phyloP scores from a whole-genome alignment of 2,329 filamentous ascomycete genomes.

The Rhynchosporium secalis region DNA sequence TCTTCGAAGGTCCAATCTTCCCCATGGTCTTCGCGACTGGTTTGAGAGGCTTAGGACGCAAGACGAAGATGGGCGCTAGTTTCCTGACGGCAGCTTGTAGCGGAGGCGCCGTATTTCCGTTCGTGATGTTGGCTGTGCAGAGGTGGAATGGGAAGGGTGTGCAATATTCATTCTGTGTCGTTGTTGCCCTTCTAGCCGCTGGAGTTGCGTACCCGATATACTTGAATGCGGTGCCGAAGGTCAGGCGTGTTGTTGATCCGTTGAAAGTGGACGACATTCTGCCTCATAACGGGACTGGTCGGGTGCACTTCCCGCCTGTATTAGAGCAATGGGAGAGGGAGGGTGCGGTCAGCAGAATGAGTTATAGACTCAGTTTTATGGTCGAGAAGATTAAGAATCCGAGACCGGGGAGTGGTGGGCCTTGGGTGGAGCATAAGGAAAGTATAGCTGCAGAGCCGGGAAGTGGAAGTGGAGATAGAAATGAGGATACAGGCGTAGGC shows the following conservation, averaged over 20 bases:
- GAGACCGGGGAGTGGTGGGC: slow-evolving; percentile 17
- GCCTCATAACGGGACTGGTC: background rate
- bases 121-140: slow-evolving; percentile 35
- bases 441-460: background rate
- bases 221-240: slow-evolving; percentile 30
- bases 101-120: slow-evolving; percentile 37
- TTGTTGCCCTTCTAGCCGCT: slow-evolving; percentile 33
- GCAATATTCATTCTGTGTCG: slow-evolving; percentile 34
- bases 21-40: slow-evolving; percentile 79
- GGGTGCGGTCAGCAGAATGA: slow-evolving; percentile 22
- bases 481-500: too few relatives aligned
- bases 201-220: slow-evolving; percentile 35
- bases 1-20: slow-evolving; percentile 82
- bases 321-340: slow-evolving; percentile 6
- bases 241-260: slow-evolving; percentile 34
- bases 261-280: background rate
- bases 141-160: slow-evolving; percentile 19
- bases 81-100: slow-evolving; percentile 58
- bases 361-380: slow-evolving; percentile 21
- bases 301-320: background rate
- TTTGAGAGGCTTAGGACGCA: slow-evolving; percentile 75
- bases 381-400: slow-evolving; percentile 25
- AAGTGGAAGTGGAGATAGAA: background rate
- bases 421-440: slow-evolving; percentile 21
- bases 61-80: slow-evolving; percentile 76